Evolutionary conservation across 2,329 filamentous ascomycete species (phyloP).

Genomic region (Hypoxylon sp.): DNA sequence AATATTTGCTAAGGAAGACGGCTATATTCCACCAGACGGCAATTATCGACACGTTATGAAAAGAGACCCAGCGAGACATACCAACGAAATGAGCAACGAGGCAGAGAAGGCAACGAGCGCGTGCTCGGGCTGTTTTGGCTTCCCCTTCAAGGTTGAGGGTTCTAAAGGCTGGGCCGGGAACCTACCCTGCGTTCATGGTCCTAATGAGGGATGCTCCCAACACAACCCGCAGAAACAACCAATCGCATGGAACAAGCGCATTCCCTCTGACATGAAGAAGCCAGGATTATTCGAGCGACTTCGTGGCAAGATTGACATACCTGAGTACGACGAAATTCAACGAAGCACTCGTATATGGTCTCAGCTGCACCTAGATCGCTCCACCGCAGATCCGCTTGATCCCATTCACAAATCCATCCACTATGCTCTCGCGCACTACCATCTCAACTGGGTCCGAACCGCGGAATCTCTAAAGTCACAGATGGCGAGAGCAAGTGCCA

Average conservation of each 20-base stretch:
- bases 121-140: constrained; percentile 3
- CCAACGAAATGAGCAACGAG: background rate
- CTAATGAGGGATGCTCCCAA: constrained; percentile 30
- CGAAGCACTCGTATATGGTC: constrained; percentile 31
- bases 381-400: constrained; percentile 36
- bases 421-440: constrained; percentile 41
- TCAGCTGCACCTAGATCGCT: constrained; percentile 20
- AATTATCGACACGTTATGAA: background rate
- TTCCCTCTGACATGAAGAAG: constrained; percentile 30
- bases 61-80: background rate
- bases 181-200: constrained; percentile 34
- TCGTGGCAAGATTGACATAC: background rate
- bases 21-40: background rate
- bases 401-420: constrained; percentile 34
- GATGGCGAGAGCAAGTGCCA: constrained; percentile 11
- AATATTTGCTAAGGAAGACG: background rate
- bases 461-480: constrained; percentile 1
- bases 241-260: constrained; percentile 34
- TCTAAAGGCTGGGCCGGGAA: constrained; percentile 36
- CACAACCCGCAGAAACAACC: constrained; percentile 31
- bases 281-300: constrained; percentile 13
- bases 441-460: constrained; percentile 38
- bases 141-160: constrained; percentile 21
- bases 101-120: background rate
- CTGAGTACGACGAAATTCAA: constrained; percentile 11